Evolutionary conservation across 2,329 filamentous ascomycete species (phyloP), one percentile per base, ranked within the genome.

Genomic region (Fusarium sp.): DNA sequence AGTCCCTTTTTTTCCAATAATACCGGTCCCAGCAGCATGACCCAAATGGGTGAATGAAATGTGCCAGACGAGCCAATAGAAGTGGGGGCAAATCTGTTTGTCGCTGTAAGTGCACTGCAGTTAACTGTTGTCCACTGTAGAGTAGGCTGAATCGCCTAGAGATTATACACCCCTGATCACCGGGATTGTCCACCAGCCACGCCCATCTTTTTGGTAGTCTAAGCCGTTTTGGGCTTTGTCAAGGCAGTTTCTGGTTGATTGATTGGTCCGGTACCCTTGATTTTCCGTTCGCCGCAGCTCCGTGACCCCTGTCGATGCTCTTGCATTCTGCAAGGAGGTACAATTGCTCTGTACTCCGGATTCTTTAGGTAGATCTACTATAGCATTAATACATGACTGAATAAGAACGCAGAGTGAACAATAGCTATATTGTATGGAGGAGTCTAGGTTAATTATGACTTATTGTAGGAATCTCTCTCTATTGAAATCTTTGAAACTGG

Each of bases 211-310:
- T 28, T 27, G 27, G 23, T 18, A 34, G 54, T 63, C 75, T 78
- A 77, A 74, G 66, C 76, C 71, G n/a, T 61, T 77, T 76, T 64
- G 57, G 75, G 72, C 59, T 53, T 65, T 63, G 51, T 60, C 64
- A 61, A 59, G 50, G 55, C 47, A 34, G 56, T 66, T 72, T 54
- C 12, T 12, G 46, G 14, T 10, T 13, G 4, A 30, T 10, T 68
- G 23, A 78, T 79, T 79, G 73, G 77, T 0, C 54, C 77, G 77
- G 77, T 61, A 42, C 12, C 23, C 28, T 13, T 41, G 74, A 78
- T 76, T 73, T 73, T 79, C 77, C 77, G 77, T 43, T 53, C 51
- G 51, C 75, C 72, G 75, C 60, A 47, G 57, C 63, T 42, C 49
- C 37, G 32, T 34, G 25, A 64, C 73, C 72, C 73, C 51, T 65